Evolutionary conservation across 352 stramenopile species (phyloP).

Genomic region (Globisporangium megalacanthum): DNA sequence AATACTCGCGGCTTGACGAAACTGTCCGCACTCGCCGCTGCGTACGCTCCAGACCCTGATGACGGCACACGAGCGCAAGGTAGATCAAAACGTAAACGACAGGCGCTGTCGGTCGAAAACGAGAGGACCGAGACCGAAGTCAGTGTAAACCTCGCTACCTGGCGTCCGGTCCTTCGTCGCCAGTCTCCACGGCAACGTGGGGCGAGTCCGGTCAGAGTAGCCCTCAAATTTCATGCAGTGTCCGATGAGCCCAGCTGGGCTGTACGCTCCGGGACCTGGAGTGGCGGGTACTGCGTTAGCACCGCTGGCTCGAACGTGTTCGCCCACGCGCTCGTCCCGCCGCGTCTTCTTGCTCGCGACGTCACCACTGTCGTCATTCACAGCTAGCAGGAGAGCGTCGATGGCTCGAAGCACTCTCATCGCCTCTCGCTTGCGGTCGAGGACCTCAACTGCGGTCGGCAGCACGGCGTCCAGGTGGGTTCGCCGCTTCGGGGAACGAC

Average conservation of each 20-base stretch:
- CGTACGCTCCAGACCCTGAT: conserved; percentile 23
- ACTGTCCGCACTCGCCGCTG: conserved; percentile 15
- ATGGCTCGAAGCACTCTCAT: conserved; percentile 19
- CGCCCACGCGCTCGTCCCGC: neutral
- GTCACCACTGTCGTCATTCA: too few species aligned
- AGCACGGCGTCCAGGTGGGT: conserved; percentile 14
- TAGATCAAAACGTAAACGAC: too few species aligned
- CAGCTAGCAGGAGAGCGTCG: conserved; percentile 17
- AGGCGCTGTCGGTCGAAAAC: too few species aligned
- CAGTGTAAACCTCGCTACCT: neutral
- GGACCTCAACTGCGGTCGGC: conserved; percentile 15
- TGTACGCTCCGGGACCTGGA: conserved; percentile 4
- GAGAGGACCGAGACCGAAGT: too few species aligned
- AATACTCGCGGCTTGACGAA: conserved; percentile 15
- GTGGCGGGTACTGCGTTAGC: neutral
- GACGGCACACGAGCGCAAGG: too few species aligned
- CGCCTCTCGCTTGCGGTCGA: conserved; percentile 20
- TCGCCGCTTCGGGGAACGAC: neutral
- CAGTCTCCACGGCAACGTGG: conserved; percentile 4
- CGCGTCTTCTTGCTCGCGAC: neutral
- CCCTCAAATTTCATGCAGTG: conserved; percentile 1
- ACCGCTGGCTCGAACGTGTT: conserved; percentile 5
- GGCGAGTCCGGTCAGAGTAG: neutral
- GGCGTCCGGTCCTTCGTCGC: neutral
- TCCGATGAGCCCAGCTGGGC: neutral